Percentiles rank a stretch among this genome's conserved stretches.
Conservation (phyloP, 2,329 filamentous ascomycete genomes). For the Botrytis aclada region DNA sequence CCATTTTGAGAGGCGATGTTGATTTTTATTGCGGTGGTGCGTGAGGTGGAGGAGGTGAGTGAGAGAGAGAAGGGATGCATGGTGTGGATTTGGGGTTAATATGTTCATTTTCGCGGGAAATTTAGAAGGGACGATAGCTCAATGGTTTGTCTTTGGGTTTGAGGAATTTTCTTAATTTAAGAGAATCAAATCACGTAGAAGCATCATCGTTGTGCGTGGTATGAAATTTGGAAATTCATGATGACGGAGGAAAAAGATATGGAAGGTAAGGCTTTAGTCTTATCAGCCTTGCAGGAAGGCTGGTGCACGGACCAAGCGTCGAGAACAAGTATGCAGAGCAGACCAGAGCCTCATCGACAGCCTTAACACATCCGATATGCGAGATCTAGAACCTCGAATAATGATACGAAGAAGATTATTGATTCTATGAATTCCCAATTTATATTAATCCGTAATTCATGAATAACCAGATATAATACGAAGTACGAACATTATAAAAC, state of each 20-base stretch:
- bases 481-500: not conserved
- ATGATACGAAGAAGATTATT: not conserved
- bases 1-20: conserved; percentile 80
- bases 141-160: not conserved
- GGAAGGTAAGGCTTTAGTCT: not conserved
- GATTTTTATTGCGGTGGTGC: conserved; percentile 84
- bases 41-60: conserved; percentile 65
- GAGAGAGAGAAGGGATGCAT: conserved; percentile 35
- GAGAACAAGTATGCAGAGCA: conserved; percentile 10
- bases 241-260: not conserved
- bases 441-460: not conserved
- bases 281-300: conserved; percentile 11
- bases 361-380: not conserved
- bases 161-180: not conserved
- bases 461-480: not conserved
- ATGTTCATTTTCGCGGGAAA: not conserved
- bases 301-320: not conserved
- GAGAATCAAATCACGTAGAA: not conserved
- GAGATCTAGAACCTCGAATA: not conserved
- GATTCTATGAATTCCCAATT: not conserved
- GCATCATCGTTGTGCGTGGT: not conserved
- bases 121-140: not conserved
- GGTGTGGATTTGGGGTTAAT: conserved; percentile 1
- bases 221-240: not conserved
- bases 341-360: conserved; percentile 1